A percentile compares a stretch with the other conserved stretches of the same genome.
These are phyloP conservation scores for Fusarium proliferatum DNA, from an alignment of 2,329 filamentous ascomycete species.

Conservation along the genomic window DNA sequence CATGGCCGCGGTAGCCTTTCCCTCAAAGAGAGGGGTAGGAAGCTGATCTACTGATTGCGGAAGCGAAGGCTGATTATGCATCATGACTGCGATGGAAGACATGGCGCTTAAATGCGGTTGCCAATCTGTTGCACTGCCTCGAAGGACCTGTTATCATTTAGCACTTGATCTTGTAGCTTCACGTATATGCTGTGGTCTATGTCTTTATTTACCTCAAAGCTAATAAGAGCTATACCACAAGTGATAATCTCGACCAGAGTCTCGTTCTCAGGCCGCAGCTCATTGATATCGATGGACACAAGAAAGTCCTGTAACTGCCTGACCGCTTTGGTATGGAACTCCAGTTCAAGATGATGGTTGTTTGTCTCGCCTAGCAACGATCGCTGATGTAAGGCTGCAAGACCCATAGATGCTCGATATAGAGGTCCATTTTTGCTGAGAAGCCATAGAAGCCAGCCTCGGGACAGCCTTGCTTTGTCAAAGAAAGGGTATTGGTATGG, in stretches of 20 bases:
- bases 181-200: too few relatives aligned
- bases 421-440: background rate
- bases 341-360: background rate
- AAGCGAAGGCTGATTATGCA: background rate
- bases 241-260: background rate
- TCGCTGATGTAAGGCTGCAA: background rate
- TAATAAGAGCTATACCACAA: fast-evolving
- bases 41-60: fast-evolving
- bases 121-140: background rate
- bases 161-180: too few relatives aligned
- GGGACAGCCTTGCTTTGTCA: background rate
- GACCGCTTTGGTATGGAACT: background rate
- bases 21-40: background rate
- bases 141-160: background rate
- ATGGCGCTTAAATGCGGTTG: background rate
- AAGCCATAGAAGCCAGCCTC: background rate
- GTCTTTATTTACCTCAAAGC: background rate
- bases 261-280: background rate
- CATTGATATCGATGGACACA: background rate
- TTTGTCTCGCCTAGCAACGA: background rate
- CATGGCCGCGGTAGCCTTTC: background rate
- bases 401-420: background rate
- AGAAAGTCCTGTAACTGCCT: background rate
- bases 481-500: background rate
- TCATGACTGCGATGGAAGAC: background rate